Evolutionary conservation across 1,284 basidiomycete species (phyloP), one percentile per base, ranked within the genome.

Genomic region (Microbotryum violaceum): DNA sequence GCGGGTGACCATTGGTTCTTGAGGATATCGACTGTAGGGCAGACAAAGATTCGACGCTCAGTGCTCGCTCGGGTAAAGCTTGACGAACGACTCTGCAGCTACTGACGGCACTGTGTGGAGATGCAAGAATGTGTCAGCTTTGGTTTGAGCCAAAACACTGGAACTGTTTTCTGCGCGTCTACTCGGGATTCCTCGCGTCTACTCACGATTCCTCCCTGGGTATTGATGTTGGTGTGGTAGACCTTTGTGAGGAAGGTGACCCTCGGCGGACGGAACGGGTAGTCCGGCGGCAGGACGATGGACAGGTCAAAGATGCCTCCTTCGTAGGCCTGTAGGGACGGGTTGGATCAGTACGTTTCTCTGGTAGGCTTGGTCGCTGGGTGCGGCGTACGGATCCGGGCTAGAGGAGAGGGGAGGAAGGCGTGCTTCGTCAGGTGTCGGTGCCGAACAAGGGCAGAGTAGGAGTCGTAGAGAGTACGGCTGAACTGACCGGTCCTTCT

Each of bases 191-290:
- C 90, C 93, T 53, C 94, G 31, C 31, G 31, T 31, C 31, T 31
- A 42, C 37, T 42, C 14, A 42, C 37, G 78, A 98, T 98, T 70
- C 90, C 93, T 53, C 94, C 96, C 72, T 94, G 92, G 68, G 87
- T 86, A 76, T 96, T 96, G 88, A 96, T 93, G 81, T 94, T 94
- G 53, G 90, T 89, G 78, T 94, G 91, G 54, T 62, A 67, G 75
- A 81, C 80, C 75, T 82, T 96, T 74, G 94, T 98, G 72, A 88
- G 89, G 80, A 99, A 98, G 79, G 86, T 88, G 77, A 98, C 93
- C 83, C 97, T 97, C 76, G 96, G 96, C 49, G 96, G 93, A 80
- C 94, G 93, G 85, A 96, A 96, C 47, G 92, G 92, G 80, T 96
- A 97, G 78, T 97, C 92, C 77, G 56, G 70, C 4, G 85, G 82